phyloP scores from a whole-genome alignment of 805 yeast species.

The Nakazawaea sp. region DNA sequence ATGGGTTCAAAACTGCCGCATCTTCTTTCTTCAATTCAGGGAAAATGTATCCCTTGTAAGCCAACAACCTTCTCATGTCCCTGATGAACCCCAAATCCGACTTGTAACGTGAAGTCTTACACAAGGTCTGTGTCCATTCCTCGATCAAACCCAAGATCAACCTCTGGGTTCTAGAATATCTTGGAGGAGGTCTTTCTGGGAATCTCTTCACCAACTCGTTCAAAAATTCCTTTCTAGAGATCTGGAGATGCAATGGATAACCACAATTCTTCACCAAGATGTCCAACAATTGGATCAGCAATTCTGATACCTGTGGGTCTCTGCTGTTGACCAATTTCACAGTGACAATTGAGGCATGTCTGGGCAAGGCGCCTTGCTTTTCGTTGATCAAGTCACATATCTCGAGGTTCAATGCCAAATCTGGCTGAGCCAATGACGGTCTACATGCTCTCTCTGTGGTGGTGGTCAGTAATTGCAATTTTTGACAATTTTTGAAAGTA shows the following conservation, averaged over 20 bases:
- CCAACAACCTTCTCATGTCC: slow-evolving; percentile 89
- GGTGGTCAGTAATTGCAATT: too few species aligned
- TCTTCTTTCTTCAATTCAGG: slow-evolving; percentile 90
- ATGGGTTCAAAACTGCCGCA: slow-evolving; percentile 87
- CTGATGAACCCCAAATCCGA: slow-evolving; percentile 88
- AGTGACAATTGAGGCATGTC: slow-evolving; percentile 86
- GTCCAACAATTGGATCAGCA: slow-evolving; percentile 65
- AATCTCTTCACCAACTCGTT: slow-evolving; percentile 89
- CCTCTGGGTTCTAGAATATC: slow-evolving; percentile 78
- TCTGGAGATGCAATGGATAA: slow-evolving; percentile 92
- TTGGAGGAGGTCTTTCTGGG: slow-evolving; percentile 89
- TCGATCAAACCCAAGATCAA: slow-evolving; percentile 84
- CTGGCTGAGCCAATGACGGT: slow-evolving; percentile 78
- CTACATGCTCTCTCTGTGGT: slow-evolving; percentile 73
- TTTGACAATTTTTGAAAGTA: slow-evolving; percentile 12
- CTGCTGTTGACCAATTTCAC: slow-evolving; percentile 77
- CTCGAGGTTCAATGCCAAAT: slow-evolving; percentile 79
- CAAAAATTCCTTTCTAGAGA: slow-evolving; percentile 88
- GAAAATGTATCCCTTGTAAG: slow-evolving; percentile 87
- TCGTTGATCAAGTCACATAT: slow-evolving; percentile 91
- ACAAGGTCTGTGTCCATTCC: slow-evolving; percentile 95
- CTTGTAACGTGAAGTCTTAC: slow-evolving; percentile 82
- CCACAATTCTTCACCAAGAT: slow-evolving; percentile 96
- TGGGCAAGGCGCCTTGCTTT: slow-evolving; percentile 83
- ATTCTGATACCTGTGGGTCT: slow-evolving; percentile 81